Evolutionary conservation across 1,284 basidiomycete genomes (phyloP).

Genomic region (Ustilago tritici): DNA sequence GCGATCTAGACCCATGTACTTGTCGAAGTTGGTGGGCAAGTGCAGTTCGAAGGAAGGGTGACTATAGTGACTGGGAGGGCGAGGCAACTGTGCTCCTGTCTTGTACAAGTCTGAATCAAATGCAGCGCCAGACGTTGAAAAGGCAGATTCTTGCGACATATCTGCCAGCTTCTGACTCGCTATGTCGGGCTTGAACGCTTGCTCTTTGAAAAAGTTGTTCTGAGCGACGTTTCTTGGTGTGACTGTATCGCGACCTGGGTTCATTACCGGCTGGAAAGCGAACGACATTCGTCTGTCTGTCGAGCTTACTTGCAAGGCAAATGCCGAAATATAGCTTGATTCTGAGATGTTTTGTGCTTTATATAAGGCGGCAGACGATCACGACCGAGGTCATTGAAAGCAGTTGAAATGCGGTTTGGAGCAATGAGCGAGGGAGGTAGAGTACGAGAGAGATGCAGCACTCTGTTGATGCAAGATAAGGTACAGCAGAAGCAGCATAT

Average conservation of each 20-base stretch:
- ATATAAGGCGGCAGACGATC: neutral
- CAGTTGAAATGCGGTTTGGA: neutral
- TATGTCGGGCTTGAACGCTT: neutral
- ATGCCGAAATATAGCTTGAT: too few relatives aligned
- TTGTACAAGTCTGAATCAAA: conserved; percentile 20
- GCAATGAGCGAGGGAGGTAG: neutral
- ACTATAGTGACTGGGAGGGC: conserved; percentile 1
- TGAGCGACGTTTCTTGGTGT: neutral
- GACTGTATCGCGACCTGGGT: neutral
- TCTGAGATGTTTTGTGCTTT: neutral
- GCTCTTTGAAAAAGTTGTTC: neutral
- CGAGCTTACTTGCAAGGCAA: neutral
- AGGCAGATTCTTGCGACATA: conserved; percentile 12
- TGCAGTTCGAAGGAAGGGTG: conserved; percentile 7
- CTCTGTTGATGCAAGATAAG: neutral
- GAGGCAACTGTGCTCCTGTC: conserved; percentile 2
- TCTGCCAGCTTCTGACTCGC: conserved; percentile 7
- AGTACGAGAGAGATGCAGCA: conserved; percentile 12
- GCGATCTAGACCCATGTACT: conserved; percentile 1
- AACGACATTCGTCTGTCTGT: conserved; percentile 13
- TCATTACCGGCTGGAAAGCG: conserved; percentile 5
- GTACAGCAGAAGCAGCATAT: conserved; percentile 3
- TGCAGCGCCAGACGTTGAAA: neutral
- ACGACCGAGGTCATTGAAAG: neutral
- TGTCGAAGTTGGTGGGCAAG: conserved; percentile 9